These are phyloP conservation scores for Boletus reticuloceps DNA, from an alignment of 768 basidiomycete genomes.

Conservation along the genomic window DNA sequence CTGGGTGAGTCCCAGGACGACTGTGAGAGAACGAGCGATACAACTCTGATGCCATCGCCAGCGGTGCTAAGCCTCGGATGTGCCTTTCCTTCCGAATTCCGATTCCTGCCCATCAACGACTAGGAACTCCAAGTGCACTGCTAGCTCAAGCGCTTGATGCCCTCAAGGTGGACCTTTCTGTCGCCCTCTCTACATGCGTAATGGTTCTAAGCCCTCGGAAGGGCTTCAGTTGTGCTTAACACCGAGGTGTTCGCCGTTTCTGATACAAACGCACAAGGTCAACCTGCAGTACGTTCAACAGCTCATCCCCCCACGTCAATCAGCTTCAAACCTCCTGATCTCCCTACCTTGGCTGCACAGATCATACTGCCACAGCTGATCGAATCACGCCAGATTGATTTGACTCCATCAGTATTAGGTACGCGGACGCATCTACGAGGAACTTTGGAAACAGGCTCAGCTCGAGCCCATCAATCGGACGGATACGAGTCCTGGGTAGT, in stretches of 20 bases:
- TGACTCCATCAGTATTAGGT: slow-evolving; percentile 3
- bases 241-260: neutral
- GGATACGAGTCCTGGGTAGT: slow-evolving; percentile 55
- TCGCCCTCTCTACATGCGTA: too few relatives aligned
- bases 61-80: neutral
- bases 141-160: too few relatives aligned
- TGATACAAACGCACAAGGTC: neutral
- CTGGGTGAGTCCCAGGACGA: too few relatives aligned
- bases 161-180: too few relatives aligned
- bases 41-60: neutral
- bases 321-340: neutral
- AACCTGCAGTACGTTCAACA: slow-evolving; percentile 4
- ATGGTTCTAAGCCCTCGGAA: too few relatives aligned
- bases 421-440: slow-evolving; percentile 61
- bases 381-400: slow-evolving; percentile 15
- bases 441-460: slow-evolving; percentile 58
- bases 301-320: slow-evolving; percentile 4
- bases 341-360: slow-evolving; percentile 1
- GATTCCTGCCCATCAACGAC: too few relatives aligned
- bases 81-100: too few relatives aligned
- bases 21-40: too few relatives aligned
- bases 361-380: slow-evolving; percentile 7
- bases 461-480: slow-evolving; percentile 56
- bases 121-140: too few relatives aligned
- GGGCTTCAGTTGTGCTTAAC: neutral